Conservation (phyloP, 192 early-diverging fungal species). For the Haplosporangium gracile region DNA sequence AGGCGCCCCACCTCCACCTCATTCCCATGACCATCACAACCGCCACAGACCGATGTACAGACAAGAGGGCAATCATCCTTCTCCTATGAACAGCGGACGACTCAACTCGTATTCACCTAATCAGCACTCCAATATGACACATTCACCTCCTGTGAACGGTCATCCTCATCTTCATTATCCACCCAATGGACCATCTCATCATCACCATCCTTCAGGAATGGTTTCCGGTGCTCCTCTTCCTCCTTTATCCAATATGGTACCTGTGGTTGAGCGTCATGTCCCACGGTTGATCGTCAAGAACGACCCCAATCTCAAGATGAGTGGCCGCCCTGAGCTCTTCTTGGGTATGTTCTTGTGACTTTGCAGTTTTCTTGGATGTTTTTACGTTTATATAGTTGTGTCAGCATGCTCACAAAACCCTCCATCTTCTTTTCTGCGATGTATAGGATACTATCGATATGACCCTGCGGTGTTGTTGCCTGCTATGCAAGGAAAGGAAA, state of each 20-base stretch:
- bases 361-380: not conserved
- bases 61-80: slow-evolving; percentile 12
- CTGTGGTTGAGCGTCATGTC: slow-evolving; percentile 4
- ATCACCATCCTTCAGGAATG: slow-evolving; percentile 8
- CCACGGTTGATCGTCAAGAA: slow-evolving; percentile 56
- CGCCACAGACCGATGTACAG: slow-evolving; percentile 8
- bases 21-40: slow-evolving; percentile 15
- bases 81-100: slow-evolving; percentile 13
- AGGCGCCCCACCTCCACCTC: not conserved
- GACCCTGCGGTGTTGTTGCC: slow-evolving; percentile 61
- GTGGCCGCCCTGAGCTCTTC: slow-evolving; percentile 31
- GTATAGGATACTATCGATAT: slow-evolving; percentile 63
- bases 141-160: slow-evolving; percentile 21
- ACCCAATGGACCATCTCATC: not conserved
- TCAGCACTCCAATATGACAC: slow-evolving; percentile 7
- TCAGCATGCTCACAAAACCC: too few relatives aligned
- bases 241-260: not conserved
- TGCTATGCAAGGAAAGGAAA: slow-evolving; percentile 61
- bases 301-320: slow-evolving; percentile 49
- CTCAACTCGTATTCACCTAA: slow-evolving; percentile 18
- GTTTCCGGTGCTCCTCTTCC: not conserved
- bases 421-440: not conserved
- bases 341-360: slow-evolving; percentile 30
- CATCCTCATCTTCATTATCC: not conserved
- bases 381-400: not conserved